A percentile compares a stretch with the other conserved stretches of the same genome.
Evolutionary conservation across 2,329 filamentous ascomycete genomes (phyloP).

Genomic region (Cladosporium velox): DNA sequence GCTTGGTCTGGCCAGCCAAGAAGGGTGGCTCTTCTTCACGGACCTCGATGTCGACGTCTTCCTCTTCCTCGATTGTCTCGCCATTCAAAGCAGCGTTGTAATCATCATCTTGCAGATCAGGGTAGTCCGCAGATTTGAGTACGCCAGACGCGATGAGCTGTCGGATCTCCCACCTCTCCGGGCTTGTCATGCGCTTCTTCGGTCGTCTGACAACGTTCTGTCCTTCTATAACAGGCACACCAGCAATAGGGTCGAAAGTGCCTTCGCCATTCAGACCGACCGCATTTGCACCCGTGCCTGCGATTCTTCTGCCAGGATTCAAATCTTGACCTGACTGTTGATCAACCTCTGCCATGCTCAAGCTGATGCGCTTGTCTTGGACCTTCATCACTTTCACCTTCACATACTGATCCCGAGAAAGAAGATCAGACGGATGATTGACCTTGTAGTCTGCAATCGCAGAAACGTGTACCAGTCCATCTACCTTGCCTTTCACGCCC

Average conservation of each 20-base stretch:
- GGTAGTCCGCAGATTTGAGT: conserved; percentile 88
- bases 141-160: conserved; percentile 95
- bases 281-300: conserved; percentile 88
- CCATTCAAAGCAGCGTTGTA: conserved; percentile 85
- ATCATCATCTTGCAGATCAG: conserved; percentile 83
- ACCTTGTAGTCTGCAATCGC: conserved; percentile 84
- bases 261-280: conserved; percentile 71
- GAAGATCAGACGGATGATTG: conserved; percentile 86
- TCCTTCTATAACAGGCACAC: conserved; percentile 63
- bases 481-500: conserved; percentile 82
- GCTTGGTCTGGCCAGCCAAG: conserved; percentile 91
- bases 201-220: conserved; percentile 58
- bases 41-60: conserved; percentile 96
- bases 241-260: conserved; percentile 57
- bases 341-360: conserved; percentile 98
- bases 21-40: conserved; percentile 96
- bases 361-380: conserved; percentile 75
- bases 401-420: conserved; percentile 77
- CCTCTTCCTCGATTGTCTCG: conserved; percentile 87
- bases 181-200: conserved; percentile 93
- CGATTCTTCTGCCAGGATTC: conserved; percentile 74
- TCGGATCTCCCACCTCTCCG: conserved; percentile 95
- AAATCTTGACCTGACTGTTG: conserved; percentile 84
- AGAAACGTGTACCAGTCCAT: conserved; percentile 92
- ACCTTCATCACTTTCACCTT: conserved; percentile 92